Conservation (phyloP, 805 yeast genomes). For the Saccharomycopsis selenospora region DNA sequence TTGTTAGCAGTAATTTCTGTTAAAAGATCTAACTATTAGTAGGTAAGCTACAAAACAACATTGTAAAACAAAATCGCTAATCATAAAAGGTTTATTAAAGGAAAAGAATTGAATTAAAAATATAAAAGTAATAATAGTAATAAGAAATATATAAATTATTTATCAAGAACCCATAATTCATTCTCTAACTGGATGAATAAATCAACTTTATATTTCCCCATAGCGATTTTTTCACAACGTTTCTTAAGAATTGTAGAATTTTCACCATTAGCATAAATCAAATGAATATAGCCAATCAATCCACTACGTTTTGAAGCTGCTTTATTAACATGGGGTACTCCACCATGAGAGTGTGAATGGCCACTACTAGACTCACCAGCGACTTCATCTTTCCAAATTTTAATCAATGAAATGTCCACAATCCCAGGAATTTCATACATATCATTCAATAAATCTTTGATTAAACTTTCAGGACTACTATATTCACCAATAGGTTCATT, state of each 20-base stretch:
- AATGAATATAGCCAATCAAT: conserved; percentile 73
- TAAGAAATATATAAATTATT: background rate
- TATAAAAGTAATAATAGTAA: too few species aligned
- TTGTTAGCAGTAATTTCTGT: too few species aligned
- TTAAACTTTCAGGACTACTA: conserved; percentile 20
- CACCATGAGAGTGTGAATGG: conserved; percentile 27
- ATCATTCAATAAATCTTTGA: conserved; percentile 62
- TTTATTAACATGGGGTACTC: conserved; percentile 20
- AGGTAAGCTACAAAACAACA: too few species aligned
- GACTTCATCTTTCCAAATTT: conserved; percentile 67
- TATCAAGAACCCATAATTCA: conserved; percentile 11
- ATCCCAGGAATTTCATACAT: conserved; percentile 67
- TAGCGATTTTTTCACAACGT: conserved; percentile 50
- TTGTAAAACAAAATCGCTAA: too few species aligned
- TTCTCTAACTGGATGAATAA: conserved; percentile 20
- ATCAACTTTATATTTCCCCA: conserved; percentile 17
- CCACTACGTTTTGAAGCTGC: conserved; percentile 26
- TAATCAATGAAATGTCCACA: conserved; percentile 76
- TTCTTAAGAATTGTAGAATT: conserved; percentile 52
- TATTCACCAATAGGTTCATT: conserved; percentile 39
- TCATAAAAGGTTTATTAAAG: too few species aligned
- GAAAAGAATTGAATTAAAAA: too few species aligned
- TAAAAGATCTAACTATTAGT: too few species aligned
- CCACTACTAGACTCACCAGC: conserved; percentile 4
- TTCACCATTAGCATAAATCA: conserved; percentile 63